Conservation (phyloP, 179 eudicot species). For the Spergularia azorica region DNA sequence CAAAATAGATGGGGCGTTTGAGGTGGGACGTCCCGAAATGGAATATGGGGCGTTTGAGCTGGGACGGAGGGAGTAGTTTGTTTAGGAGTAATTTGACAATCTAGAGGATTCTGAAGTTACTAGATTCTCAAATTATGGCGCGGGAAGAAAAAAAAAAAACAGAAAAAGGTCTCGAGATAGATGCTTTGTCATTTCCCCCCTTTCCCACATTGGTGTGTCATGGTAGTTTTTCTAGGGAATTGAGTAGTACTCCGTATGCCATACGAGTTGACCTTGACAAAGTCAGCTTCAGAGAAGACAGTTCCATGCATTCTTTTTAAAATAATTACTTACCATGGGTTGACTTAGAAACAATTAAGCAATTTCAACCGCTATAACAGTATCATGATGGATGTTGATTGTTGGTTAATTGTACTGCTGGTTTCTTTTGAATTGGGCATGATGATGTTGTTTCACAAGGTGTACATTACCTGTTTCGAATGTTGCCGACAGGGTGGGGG, state of each 20-base stretch:
- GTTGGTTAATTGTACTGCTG: neutral
- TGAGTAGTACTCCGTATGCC: too few relatives aligned
- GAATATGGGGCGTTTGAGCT: too few relatives aligned
- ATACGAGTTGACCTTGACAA: slow-evolving; percentile 4
- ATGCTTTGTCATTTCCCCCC: neutral
- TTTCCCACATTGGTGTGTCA: neutral
- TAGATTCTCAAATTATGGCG: too few relatives aligned
- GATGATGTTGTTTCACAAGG: neutral
- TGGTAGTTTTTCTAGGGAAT: neutral
- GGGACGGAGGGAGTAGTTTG: too few relatives aligned
- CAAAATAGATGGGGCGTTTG: too few relatives aligned
- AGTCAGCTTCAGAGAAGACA: slow-evolving; percentile 2
- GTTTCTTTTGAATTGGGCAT: neutral
- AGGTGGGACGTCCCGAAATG: too few relatives aligned
- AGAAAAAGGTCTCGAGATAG: too few relatives aligned
- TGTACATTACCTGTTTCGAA: neutral
- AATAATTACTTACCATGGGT: neutral
- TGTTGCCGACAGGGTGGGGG: neutral
- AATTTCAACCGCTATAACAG: neutral
- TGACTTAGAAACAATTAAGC: neutral
- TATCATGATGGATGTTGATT: neutral
- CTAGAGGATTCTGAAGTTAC: too few relatives aligned
- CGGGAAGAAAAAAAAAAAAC: neutral
- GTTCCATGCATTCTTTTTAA: neutral
- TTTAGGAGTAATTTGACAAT: too few relatives aligned